Conservation (phyloP, 768 basidiomycete genomes). For the Psilocybe azurescens region DNA sequence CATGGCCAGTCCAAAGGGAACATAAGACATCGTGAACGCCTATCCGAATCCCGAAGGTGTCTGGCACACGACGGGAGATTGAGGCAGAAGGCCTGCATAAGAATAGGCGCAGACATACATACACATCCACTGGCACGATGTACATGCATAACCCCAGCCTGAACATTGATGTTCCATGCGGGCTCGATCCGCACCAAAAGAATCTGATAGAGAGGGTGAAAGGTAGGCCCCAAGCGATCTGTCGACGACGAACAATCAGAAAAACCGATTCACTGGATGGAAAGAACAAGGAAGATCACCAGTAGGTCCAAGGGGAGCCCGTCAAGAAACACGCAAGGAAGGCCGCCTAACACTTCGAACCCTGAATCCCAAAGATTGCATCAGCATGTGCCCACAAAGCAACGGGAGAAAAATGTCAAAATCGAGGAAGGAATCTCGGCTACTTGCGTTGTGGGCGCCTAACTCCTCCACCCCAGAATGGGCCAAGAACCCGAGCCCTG, state of each 20-base stretch:
- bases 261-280: background rate
- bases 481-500: background rate
- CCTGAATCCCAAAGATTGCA: constrained; percentile 6
- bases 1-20: too few species aligned
- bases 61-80: too few species aligned
- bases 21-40: too few species aligned
- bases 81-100: too few species aligned
- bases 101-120: too few species aligned
- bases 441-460: constrained; percentile 4
- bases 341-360: background rate
- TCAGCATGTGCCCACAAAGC: constrained; percentile 8
- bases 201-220: background rate
- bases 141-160: too few species aligned
- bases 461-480: background rate
- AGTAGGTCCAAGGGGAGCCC: background rate
- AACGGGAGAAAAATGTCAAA: background rate
- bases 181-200: too few species aligned
- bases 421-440: background rate
- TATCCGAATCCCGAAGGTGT: too few species aligned
- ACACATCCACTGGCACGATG: too few species aligned
- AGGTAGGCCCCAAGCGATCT: background rate
- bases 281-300: background rate
- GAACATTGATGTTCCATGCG: too few species aligned
- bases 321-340: background rate
- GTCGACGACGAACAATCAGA: background rate